Evolutionary conservation across 345 rosid species (phyloP).

Genomic region (Crucihimalaya himalaica): DNA sequence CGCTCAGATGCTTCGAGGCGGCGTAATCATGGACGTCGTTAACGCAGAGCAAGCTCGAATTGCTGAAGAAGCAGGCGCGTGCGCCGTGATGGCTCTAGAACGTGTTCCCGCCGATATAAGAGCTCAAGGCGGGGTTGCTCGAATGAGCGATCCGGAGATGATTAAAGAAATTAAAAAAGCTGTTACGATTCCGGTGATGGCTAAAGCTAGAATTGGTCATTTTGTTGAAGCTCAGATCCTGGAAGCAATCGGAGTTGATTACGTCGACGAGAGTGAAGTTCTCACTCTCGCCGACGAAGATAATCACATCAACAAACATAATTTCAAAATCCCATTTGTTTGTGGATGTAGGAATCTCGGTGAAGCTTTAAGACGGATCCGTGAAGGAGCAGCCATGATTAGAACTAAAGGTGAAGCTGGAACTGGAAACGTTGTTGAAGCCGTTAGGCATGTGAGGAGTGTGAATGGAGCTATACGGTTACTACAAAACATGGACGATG

Average conservation of each 20-base stretch:
- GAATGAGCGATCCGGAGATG: constrained; percentile 68
- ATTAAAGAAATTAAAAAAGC: constrained; percentile 63
- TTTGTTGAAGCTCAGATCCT: constrained; percentile 74
- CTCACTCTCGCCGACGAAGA: constrained; percentile 77
- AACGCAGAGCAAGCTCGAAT: constrained; percentile 62
- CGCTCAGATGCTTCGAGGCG: constrained; percentile 78
- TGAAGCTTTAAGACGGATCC: constrained; percentile 69
- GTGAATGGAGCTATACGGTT: constrained; percentile 71
- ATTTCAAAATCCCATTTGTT: constrained; percentile 76
- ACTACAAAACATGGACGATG: constrained; percentile 72
- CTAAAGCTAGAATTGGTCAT: constrained; percentile 68
- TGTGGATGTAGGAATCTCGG: constrained; percentile 84
- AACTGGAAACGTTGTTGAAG: constrained; percentile 73
- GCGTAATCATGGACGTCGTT: constrained; percentile 75
- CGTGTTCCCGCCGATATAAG: constrained; percentile 72
- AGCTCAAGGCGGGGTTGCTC: constrained; percentile 68
- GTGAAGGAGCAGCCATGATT: constrained; percentile 88
- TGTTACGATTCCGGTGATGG: constrained; percentile 73
- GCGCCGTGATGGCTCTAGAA: constrained; percentile 77
- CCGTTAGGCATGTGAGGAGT: constrained; percentile 78
- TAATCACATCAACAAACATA: constrained; percentile 78
- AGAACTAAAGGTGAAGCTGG: constrained; percentile 90
- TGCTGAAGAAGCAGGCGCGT: constrained; percentile 77
- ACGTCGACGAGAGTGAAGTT: constrained; percentile 81
- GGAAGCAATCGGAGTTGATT: constrained; percentile 70